A percentile compares a stretch with the other conserved stretches of the same genome.
Conservation (phyloP, 2,329 filamentous ascomycete species). For the Arthrobotrys sinensis region DNA sequence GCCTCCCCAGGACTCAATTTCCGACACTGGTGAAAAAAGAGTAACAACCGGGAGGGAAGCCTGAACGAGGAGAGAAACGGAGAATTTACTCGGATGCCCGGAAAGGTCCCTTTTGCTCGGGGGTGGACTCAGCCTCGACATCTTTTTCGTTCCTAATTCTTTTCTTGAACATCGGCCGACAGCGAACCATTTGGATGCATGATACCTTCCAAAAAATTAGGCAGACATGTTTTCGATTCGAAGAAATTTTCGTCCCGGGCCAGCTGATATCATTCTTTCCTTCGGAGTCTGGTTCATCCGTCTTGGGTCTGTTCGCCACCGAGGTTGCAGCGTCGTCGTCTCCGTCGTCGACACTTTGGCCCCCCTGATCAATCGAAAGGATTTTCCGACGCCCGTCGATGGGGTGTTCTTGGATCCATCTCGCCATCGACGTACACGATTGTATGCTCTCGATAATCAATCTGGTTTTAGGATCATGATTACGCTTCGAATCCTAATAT, state of each 20-base stretch:
- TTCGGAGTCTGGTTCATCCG: conserved; percentile 13
- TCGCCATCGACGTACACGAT: neutral
- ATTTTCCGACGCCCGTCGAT: neutral
- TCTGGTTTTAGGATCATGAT: too few relatives aligned
- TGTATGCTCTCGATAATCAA: neutral
- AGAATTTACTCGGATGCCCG: conserved; percentile 16
- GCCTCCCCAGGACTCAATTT: conserved; percentile 10
- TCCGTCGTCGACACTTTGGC: conserved; percentile 10
- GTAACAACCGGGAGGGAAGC: neutral
- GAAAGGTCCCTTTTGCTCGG: neutral
- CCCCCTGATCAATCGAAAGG: neutral
- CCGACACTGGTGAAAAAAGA: conserved; percentile 5
- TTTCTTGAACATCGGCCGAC: conserved; percentile 12
- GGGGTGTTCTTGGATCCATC: neutral
- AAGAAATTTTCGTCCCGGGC: conserved; percentile 1
- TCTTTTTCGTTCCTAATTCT: neutral
- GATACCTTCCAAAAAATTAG: conserved; percentile 9
- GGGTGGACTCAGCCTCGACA: conserved; percentile 36
- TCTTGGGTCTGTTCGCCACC: conserved; percentile 3
- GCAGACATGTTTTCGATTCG: conserved; percentile 15
- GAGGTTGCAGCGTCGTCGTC: neutral
- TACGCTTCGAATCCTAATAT: too few relatives aligned
- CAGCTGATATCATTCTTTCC: neutral
- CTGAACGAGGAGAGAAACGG: neutral
- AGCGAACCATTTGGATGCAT: conserved; percentile 24